Percentiles rank a stretch among this genome's conserved stretches.
phyloP scores from a whole-genome alignment of 257 asterid species.

The Cynanchum wilfordii region DNA sequence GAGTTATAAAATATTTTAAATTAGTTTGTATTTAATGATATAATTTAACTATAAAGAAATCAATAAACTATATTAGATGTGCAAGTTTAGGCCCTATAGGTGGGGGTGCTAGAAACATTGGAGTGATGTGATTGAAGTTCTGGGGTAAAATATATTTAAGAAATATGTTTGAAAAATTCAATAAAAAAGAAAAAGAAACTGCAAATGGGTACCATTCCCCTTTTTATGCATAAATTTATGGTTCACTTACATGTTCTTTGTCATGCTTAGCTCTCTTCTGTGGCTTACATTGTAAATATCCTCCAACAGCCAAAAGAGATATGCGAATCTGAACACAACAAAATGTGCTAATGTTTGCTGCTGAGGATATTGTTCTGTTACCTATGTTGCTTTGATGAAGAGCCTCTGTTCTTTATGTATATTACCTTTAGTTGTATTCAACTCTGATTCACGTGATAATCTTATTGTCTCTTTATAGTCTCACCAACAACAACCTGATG shows the following conservation, averaged over 20 bases:
- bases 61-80: no score
- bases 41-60: no score
- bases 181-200: no score
- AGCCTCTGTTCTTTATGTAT: neutral
- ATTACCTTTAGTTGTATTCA: neutral
- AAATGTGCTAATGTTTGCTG: neutral
- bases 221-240: neutral
- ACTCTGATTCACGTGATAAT: neutral
- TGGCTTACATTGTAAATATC: neutral
- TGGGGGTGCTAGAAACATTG: no score
- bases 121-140: no score
- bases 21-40: no score
- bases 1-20: no score
- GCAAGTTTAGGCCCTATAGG: no score
- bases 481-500: conserved; percentile 49
- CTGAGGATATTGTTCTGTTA: neutral
- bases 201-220: neutral
- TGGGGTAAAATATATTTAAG: no score
- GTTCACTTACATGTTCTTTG: neutral
- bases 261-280: neutral
- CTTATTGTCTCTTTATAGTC: conserved; percentile 11
- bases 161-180: no score
- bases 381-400: neutral
- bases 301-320: neutral
- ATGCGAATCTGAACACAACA: neutral